These are phyloP conservation scores for Zea luxurians DNA, from an alignment of 176 grass and related monocot genomes.

Conservation along the genomic window DNA sequence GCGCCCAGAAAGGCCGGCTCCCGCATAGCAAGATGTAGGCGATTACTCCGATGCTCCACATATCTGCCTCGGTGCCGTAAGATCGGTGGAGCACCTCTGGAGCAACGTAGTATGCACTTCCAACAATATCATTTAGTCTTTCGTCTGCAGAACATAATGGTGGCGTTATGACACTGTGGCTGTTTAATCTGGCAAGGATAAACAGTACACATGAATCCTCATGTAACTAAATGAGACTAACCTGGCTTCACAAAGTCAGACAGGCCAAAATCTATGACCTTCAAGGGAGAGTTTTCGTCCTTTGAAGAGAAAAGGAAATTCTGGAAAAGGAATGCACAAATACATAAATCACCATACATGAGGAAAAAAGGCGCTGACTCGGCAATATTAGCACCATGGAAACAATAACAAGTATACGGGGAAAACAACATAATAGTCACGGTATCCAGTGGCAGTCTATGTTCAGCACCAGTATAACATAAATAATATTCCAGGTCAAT, in stretches of 20 bases:
- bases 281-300: slow-evolving; percentile 81
- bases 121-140: slow-evolving; percentile 97
- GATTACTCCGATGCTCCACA: slow-evolving; percentile 99
- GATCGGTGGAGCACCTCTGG: slow-evolving; percentile 94
- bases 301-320: slow-evolving; percentile 95
- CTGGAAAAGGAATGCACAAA: slow-evolving; percentile 47
- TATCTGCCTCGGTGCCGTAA: slow-evolving; percentile 94
- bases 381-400: slow-evolving; percentile 8
- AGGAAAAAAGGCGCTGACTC: slow-evolving; percentile 13
- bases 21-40: slow-evolving; percentile 97
- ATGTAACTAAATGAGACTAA: slow-evolving; percentile 39
- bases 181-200: slow-evolving; percentile 30
- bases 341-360: slow-evolving; percentile 16
- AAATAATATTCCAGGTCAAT: too few relatives aligned
- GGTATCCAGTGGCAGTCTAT: slow-evolving; percentile 1
- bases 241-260: slow-evolving; percentile 99
- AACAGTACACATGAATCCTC: slow-evolving; percentile 29
- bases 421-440: slow-evolving; percentile 21
- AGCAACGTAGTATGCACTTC: slow-evolving; percentile 98
- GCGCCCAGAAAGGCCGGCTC: slow-evolving; percentile 93
- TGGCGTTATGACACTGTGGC: slow-evolving; percentile 18
- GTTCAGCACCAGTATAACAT: slow-evolving; percentile 14
- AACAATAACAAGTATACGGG: slow-evolving; percentile 20
- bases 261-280: slow-evolving; percentile 99
- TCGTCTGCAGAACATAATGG: slow-evolving; percentile 62